Evolutionary conservation across 306 rosid species (phyloP), one percentile per base, ranked within the genome.

Genomic region (Trifolium subterraneum): DNA sequence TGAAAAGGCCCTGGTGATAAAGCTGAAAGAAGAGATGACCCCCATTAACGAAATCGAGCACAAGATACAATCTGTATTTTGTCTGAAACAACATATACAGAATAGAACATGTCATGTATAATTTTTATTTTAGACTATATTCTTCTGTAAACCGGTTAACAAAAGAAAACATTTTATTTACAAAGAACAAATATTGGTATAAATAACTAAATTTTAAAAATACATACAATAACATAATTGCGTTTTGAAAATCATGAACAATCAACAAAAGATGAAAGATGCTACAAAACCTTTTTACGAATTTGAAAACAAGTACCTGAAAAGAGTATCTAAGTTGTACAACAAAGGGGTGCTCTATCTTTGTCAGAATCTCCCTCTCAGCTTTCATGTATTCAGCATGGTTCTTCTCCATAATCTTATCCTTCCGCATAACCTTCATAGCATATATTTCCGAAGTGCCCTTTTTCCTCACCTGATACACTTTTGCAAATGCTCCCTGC

Each of bases 1-100:
- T 87, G 81, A 93, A 93, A 80, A 93, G 96, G 54, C 98, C 98
- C 11, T 93, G 97, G 81, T 87, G 90, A 79, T 93, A 91, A 58
- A 93, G 97, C 84, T 93, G 98, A 81, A 93, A 93, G 88, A 93
- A 93, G 31, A 93, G 97, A 85, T 93, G 98, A 14, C 98, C 98
- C 42, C 98, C 96, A 74, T 93, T 93, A 38, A 91, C 96, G 7
- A 93, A 93, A 87, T 93, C 97, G 82, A 93, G 88, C 85, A 93
- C 98, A 59, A 93, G 97, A 82, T 93, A 93, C 33, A 93, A 78
- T 78, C 92, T 82, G 77, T 93, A 93, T 84, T 93, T 93, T 64
- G 98, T 93, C 98, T 93, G 87, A 74, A 64, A 78, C 16, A 73
- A 70, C 64, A 70, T 33, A 66, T 41, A 61, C 13, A 62, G 10